Evolutionary conservation across 257 asterid genomes (phyloP).

Genomic region (Solanum pinnatisectum): DNA sequence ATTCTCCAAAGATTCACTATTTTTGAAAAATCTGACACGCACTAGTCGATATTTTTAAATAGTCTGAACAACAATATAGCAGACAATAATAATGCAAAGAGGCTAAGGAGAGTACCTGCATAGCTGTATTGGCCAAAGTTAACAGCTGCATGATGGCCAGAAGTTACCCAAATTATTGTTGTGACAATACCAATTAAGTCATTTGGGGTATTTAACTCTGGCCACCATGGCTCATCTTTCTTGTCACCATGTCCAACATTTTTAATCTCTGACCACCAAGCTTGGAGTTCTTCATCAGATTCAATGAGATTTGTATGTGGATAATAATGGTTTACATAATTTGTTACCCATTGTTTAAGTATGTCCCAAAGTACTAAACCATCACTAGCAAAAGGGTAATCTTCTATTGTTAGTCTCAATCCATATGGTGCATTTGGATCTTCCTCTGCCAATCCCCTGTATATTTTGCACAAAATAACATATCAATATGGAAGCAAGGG

Average conservation of each 20-base stretch:
- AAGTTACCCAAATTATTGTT: conserved; percentile 59
- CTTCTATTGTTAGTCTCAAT: conserved; percentile 55
- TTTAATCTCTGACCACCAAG: conserved; percentile 73
- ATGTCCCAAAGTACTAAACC: conserved; percentile 69
- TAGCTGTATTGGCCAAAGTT: conserved; percentile 70
- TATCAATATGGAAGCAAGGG: background rate
- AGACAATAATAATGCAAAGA: background rate
- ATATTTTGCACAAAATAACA: background rate
- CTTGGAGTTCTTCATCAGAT: conserved; percentile 55
- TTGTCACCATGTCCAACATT: conserved; percentile 66
- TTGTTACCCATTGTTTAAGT: conserved; percentile 58
- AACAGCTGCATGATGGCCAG: conserved; percentile 81
- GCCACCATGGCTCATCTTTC: conserved; percentile 81
- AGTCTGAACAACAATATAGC: background rate
- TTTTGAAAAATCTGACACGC: background rate
- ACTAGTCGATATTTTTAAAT: background rate
- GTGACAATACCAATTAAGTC: conserved; percentile 48
- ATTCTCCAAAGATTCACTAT: background rate
- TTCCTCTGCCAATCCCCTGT: conserved; percentile 75
- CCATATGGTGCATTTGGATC: conserved; percentile 69
- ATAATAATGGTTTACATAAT: conserved; percentile 49
- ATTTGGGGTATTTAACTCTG: conserved; percentile 26
- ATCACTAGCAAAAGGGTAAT: conserved; percentile 73
- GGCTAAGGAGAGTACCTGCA: conserved; percentile 13
- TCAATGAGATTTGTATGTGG: conserved; percentile 17